Evolutionary conservation across 2,329 filamentous ascomycete species (phyloP).

Genomic region (Verticillium klebahnii): DNA sequence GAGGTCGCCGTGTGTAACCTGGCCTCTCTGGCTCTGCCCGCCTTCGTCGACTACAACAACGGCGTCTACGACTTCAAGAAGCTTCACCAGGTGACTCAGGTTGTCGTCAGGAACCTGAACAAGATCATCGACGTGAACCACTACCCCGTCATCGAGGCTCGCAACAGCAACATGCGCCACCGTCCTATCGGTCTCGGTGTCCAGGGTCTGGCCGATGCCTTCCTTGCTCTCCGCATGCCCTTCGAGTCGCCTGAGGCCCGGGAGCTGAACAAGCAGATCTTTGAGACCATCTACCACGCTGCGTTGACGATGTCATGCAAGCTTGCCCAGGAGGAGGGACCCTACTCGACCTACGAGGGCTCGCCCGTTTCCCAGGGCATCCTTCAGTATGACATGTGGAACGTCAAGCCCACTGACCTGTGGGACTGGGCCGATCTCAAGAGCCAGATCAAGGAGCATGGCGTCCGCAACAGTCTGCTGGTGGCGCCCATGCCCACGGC

Average conservation of each 20-base stretch:
- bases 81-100: conserved; percentile 88
- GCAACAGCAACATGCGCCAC: conserved; percentile 96
- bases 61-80: conserved; percentile 93
- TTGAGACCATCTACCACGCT: conserved; percentile 98
- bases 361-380: conserved; percentile 93
- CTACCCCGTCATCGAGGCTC: conserved; percentile 93
- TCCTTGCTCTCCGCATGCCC: conserved; percentile 92
- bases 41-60: conserved; percentile 81
- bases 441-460: conserved; percentile 85
- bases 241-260: conserved; percentile 95
- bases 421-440: conserved; percentile 95
- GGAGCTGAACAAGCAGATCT: conserved; percentile 95
- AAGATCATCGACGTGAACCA: conserved; percentile 98
- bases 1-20: conserved; percentile 99
- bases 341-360: conserved; percentile 88
- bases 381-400: conserved; percentile 99
- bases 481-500: conserved; percentile 98
- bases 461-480: conserved; percentile 91
- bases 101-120: conserved; percentile 93
- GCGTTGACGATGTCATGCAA: conserved; percentile 86
- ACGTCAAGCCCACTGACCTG: conserved; percentile 84
- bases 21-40: conserved; percentile 87
- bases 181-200: conserved; percentile 95
- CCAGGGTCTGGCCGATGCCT: conserved; percentile 94
- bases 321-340: conserved; percentile 74